phyloP scores from a whole-genome alignment of 805 yeast genomes.

The Candida palmyrensis region DNA sequence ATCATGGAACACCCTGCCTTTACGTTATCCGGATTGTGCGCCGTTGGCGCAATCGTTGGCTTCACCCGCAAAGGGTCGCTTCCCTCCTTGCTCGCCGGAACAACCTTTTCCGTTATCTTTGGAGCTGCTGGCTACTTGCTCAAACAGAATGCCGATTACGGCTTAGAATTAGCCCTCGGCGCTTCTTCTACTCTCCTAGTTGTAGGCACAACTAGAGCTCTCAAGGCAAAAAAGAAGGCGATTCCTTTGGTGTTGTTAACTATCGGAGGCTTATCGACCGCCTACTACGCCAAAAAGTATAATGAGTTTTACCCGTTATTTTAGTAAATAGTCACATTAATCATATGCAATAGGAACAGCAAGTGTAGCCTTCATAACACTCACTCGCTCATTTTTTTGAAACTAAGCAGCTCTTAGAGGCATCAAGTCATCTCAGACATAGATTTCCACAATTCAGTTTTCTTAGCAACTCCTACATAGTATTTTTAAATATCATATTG shows the following conservation, averaged over 20 bases:
- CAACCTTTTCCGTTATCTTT: slow-evolving; percentile 51
- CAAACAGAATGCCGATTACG: slow-evolving; percentile 68
- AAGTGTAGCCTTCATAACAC: too few species aligned
- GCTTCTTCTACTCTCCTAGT: slow-evolving; percentile 60
- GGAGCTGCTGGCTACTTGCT: slow-evolving; percentile 75
- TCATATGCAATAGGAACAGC: too few species aligned
- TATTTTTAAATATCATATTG: too few species aligned
- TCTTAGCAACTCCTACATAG: too few species aligned
- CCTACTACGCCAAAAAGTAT: slow-evolving; percentile 72
- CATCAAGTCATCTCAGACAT: too few species aligned
- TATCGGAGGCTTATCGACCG: slow-evolving; percentile 59
- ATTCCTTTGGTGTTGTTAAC: slow-evolving; percentile 64
- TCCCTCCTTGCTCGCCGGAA: slow-evolving; percentile 79
- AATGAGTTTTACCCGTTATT: slow-evolving; percentile 55
- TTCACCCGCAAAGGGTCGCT: slow-evolving; percentile 62
- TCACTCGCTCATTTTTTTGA: too few species aligned
- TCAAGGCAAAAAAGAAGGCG: slow-evolving; percentile 58
- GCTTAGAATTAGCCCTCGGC: slow-evolving; percentile 74
- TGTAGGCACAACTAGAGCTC: slow-evolving; percentile 71
- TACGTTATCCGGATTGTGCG: slow-evolving; percentile 63
- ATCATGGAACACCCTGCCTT: slow-evolving; percentile 72
- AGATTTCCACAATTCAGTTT: too few species aligned
- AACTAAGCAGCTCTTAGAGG: too few species aligned
- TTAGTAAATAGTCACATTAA: slow-evolving; percentile 1
- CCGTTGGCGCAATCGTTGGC: slow-evolving; percentile 70